phyloP scores from a whole-genome alignment of 202 grass and related monocot genomes.

The Panicum hallii region DNA sequence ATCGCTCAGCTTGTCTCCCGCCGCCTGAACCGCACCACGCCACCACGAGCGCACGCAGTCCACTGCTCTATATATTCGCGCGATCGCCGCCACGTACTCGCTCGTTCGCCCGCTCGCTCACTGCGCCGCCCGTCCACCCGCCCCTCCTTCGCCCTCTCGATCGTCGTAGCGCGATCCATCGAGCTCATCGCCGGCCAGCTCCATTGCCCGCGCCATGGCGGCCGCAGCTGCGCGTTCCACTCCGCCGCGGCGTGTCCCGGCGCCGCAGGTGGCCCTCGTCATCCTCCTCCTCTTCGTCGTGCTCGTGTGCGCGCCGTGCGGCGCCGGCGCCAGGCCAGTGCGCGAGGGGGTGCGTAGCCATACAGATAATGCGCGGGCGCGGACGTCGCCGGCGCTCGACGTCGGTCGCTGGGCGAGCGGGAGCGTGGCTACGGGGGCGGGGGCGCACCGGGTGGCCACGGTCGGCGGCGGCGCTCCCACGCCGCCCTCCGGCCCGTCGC shows the following conservation, averaged over 20 bases:
- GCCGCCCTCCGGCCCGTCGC: constrained; percentile 52
- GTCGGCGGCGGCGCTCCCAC: neutral
- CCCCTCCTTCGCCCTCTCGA: neutral
- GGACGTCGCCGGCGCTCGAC: neutral
- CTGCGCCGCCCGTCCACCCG: neutral
- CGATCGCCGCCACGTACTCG: neutral
- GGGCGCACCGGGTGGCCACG: neutral
- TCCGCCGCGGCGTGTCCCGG: neutral
- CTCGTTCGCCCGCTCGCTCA: neutral
- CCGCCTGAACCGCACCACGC: neutral
- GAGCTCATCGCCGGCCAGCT: neutral
- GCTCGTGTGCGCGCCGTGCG: neutral
- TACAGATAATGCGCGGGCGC: too few species aligned
- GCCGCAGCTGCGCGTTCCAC: neutral
- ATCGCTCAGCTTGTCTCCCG: neutral
- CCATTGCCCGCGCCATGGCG: constrained; percentile 18
- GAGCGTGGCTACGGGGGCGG: neutral
- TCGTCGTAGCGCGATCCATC: neutral
- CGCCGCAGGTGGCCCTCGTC: neutral
- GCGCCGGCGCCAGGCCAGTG: too few species aligned
- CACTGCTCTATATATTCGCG: too few species aligned
- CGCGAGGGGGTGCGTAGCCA: neutral
- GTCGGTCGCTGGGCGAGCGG: neutral
- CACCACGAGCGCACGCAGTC: too few species aligned
- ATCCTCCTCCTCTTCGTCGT: neutral